Evolutionary conservation across 108 stramenopile genomes (phyloP), one percentile per base, ranked within the genome.

Genomic region (Cyclotella sp.): DNA sequence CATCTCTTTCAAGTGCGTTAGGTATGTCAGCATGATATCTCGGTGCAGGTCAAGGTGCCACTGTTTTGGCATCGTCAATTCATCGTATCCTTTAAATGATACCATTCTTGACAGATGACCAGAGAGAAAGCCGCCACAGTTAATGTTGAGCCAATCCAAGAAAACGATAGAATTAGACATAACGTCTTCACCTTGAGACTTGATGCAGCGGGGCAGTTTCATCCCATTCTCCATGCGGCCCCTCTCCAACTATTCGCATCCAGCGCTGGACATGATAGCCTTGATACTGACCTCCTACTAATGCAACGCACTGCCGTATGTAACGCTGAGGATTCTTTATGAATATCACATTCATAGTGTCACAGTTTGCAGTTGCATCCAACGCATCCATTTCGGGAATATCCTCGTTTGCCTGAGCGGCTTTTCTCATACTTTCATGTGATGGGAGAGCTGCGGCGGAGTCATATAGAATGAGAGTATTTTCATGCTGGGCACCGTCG

Each of bases 311-410:
- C 42, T 85, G 81, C 60, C 81, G 73, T 15, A 53, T 10, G 7
- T 40, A 45, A 15, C 19, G 9, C 19, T 51, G 24, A 24, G 70
- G 70, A 47, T 44, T 55, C 21, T 85, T 73, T 19, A 59, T 64
- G 41, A 81, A 55, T 15, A 86, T 60, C 5, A 85, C 73, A 62
- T 85, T 82, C 68, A 88, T 65, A 24, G 39, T 24, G 58, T 88
- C 79, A 71, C 88, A 88, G 76, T 88, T 85, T n/a, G 58, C 79
- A 14, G 85, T 88, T 0, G 88, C 88, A 21, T 57, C 63, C 21
- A 34, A n/a, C 16, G 65, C 73, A 68, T 69, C 47, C 62, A 70
- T 26, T 0, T 40, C 40, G 0, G 72, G 58, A 58, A 68, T 61
- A 15, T 57, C 69, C 1, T 39, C 63, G 49, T 65, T 29, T 21